phyloP scores from a whole-genome alignment of 179 eudicot genomes.

The Vitellaria paradoxa region DNA sequence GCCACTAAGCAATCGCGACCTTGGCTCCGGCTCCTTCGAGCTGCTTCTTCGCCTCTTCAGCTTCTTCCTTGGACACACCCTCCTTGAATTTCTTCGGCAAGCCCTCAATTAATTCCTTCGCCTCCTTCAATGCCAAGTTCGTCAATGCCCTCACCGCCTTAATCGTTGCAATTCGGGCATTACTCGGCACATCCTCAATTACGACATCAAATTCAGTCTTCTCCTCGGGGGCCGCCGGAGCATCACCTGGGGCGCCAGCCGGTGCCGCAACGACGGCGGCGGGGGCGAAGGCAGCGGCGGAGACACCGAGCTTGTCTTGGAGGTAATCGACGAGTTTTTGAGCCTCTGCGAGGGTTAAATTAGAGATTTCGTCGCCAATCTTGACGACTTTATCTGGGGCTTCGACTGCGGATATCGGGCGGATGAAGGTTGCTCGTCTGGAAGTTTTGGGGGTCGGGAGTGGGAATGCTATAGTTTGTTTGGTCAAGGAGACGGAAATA shows the following conservation, averaged over 20 bases:
- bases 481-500: conserved; percentile 21
- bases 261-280: conserved; percentile 49
- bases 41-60: conserved; percentile 82
- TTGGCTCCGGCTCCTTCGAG: conserved; percentile 89
- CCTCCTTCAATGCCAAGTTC: conserved; percentile 70
- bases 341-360: conserved; percentile 67
- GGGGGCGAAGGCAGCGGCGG: conserved; percentile 65
- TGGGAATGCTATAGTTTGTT: conserved; percentile 28
- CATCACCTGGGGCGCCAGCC: conserved; percentile 30
- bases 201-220: conserved; percentile 85
- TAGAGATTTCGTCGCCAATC: conserved; percentile 56
- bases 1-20: conserved; percentile 47
- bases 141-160: conserved; percentile 85
- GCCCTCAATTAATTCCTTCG: conserved; percentile 83
- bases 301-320: conserved; percentile 80
- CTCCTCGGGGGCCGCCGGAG: conserved; percentile 56
- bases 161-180: conserved; percentile 72
- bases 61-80: conserved; percentile 71
- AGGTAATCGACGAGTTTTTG: conserved; percentile 70
- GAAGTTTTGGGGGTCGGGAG: conserved; percentile 21
- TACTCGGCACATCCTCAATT: conserved; percentile 77
- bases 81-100: conserved; percentile 84
- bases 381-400: conserved; percentile 58
- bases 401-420: conserved; percentile 68
- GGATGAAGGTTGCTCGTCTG: conserved; percentile 47